Evolutionary conservation across 2,329 filamentous ascomycete species (phyloP).

Genomic region (Bipolaris zeicola): DNA sequence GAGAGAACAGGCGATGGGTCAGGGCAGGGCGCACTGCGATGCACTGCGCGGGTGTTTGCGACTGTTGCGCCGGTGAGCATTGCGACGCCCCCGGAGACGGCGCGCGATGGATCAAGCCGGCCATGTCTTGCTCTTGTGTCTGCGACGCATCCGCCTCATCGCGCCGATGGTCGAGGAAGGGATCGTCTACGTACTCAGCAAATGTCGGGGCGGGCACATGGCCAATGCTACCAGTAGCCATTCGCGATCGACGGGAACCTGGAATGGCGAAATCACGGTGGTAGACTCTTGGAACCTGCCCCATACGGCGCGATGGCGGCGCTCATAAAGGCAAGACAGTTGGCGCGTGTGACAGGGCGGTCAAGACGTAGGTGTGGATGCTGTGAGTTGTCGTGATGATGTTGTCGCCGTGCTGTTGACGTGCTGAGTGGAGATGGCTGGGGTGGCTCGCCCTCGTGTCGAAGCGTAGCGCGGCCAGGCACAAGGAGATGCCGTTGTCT

Average conservation of each 20-base stretch:
- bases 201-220: slow-evolving; percentile 55
- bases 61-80: slow-evolving; percentile 18
- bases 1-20: slow-evolving; percentile 45
- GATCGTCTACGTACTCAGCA: slow-evolving; percentile 57
- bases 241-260: slow-evolving; percentile 49
- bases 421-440: slow-evolving; percentile 9
- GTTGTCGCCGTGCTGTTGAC: slow-evolving; percentile 5
- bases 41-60: slow-evolving; percentile 21
- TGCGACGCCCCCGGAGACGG: slow-evolving; percentile 17
- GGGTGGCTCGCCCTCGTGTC: slow-evolving; percentile 1
- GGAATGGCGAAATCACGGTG: slow-evolving; percentile 50
- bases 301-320: slow-evolving; percentile 42
- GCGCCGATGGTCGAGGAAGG: slow-evolving; percentile 24
- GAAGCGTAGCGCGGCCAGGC: slow-evolving; percentile 1
- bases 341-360: neutral
- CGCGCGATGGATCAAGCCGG: slow-evolving; percentile 21
- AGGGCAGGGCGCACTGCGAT: slow-evolving; percentile 41
- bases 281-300: slow-evolving; percentile 44
- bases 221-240: slow-evolving; percentile 55
- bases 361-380: neutral
- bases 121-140: slow-evolving; percentile 15
- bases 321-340: slow-evolving; percentile 28
- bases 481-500: neutral
- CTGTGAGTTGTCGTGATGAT: slow-evolving; percentile 4
- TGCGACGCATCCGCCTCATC: slow-evolving; percentile 21